Base-by-base conservation (phyloP, 768 basidiomycete genomes). In the Amanita rimosa region DNA sequence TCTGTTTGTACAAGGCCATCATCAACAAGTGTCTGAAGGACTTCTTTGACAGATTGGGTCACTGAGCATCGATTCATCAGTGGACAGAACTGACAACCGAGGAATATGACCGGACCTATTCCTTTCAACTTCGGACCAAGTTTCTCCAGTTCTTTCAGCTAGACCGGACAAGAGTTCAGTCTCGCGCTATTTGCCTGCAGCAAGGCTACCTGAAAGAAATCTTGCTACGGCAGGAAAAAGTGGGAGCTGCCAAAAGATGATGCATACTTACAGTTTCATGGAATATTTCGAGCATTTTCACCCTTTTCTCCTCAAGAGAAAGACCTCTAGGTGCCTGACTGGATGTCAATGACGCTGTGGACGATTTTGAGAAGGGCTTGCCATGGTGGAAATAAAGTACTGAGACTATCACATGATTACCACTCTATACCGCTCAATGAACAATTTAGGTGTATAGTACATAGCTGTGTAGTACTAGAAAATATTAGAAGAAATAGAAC, bases 91-190 rank as follows among this genome's bases (percentile, higher is more conserved):
- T 16, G 24, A 14, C 22, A 2, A n/a, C 3, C 26, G 17, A 9
- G 34, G 46, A 11, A 26, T n/a, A 10, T 31, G 31, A 31, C 31
- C 48, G 51, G 64, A 90, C 90, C 87, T 46, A 96, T 92, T 17
- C 92, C 92, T 60, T 94, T 95, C 69, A 85, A 70, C 63, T 93
- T 94, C 13, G 85, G 82, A 0, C 78, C 87, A 6, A 86, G 70
- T 62, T 93, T 95, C 64, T 97, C 94, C 17, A 96, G 71, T 56
- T 97, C 94, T 62, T 95, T 96, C 42, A 97, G 71, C 79, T 90
- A 24, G n/a, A 29, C 16, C 17, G 27, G 14, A 24, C 14, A 58
- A 11, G 48, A 39, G 39, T n/a, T 29, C 24, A 46, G 37, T 33
- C 8, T 22, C 33, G 14, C 19, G 14, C 14, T 41, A 14, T 34